Conservation (phyloP, 2,329 filamentous ascomycete species). For the Cladosporium colombiae region DNA sequence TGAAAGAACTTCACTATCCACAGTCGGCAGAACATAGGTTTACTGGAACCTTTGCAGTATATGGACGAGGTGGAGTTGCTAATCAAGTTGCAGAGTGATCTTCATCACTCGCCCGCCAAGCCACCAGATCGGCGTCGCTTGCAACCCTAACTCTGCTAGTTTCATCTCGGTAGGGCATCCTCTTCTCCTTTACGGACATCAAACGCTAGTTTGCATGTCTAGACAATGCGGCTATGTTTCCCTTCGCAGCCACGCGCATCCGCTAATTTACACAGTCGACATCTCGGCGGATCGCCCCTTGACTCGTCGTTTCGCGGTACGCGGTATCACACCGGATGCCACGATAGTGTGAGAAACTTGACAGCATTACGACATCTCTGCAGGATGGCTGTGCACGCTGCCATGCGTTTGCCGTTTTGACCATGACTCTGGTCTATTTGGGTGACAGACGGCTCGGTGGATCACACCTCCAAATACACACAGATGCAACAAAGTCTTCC, state of each 20-base stretch:
- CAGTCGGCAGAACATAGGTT: background rate
- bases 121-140: background rate
- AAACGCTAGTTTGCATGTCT: constrained; percentile 4
- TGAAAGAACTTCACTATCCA: background rate
- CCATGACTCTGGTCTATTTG: constrained; percentile 2
- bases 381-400: background rate
- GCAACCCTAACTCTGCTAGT: background rate
- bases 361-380: background rate
- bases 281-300: background rate
- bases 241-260: background rate
- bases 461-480: background rate
- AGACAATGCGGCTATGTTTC: background rate
- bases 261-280: background rate
- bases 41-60: constrained; percentile 21
- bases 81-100: constrained; percentile 15
- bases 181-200: background rate
- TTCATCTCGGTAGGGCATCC: constrained; percentile 18
- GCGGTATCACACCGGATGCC: background rate
- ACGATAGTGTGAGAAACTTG: background rate
- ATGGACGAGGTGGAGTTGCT: background rate
- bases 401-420: constrained; percentile 3
- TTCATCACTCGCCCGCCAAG: background rate
- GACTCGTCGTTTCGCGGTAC: constrained; percentile 5
- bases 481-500: background rate
- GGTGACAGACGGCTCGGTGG: background rate